Evolutionary conservation across 305 asterid species (phyloP), one percentile per base, ranked within the genome.

Genomic region (Solanum hybrid): DNA sequence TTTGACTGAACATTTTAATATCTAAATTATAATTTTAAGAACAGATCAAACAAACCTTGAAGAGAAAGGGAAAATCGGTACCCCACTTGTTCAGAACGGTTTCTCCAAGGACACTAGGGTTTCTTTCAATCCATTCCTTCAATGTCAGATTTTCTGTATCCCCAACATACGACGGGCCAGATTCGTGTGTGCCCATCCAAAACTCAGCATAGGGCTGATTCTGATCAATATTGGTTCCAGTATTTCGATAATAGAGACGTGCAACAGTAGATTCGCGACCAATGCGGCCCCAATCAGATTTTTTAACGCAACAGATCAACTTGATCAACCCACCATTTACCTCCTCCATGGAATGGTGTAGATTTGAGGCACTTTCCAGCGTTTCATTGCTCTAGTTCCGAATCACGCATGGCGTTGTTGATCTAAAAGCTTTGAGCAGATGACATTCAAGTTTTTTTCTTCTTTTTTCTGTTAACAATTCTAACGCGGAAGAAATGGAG

Each of bases 111-210:
- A 95, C 94, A 82, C 73, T 69, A 16, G 98, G 98, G 89, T 95
- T 95, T 37, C 91, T 92, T 91, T 93, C 94, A 91, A 96, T 97
- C 97, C 98, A 96, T 22, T 94, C 96, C 95, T 95, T 95, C 95
- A 97, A 90, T 85, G 95, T 95, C 39, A 83, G 3, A 28, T 73
- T 40, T 86, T 89, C 89, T 9, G 42, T 87, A 31, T 8, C 26
- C 87, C 89, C 92, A 67, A 92, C 94, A 89, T 92, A 96, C 7
- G 98, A 95, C 2, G 98, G 97, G 11, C 99, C 99, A 26, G 99
- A 96, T 46, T 93, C 95, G 89, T 97, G 99, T 11, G 97, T 96
- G 82, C 99, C 99, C 97, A 96, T 96, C 99, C 99, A 96, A 20
- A 97, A 93, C 92, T 97, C 99, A 4, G 99, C 99, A 89, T 95